Evolutionary conservation across 2,329 filamentous ascomycete genomes (phyloP).

Genomic region (Aspergillus alliaceus): DNA sequence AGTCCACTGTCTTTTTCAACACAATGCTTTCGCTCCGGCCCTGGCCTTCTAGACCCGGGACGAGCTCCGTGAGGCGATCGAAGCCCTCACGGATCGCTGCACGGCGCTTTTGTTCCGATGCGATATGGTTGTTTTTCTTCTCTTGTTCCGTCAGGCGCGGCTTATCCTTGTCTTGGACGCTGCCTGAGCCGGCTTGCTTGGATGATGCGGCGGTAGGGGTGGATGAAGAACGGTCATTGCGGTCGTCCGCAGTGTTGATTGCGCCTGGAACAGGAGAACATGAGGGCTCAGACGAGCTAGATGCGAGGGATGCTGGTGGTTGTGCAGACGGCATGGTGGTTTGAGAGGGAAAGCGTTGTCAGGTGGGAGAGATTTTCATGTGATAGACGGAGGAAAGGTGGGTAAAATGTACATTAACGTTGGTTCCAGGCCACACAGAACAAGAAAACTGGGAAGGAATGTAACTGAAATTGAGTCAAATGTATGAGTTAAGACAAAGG

Average conservation of each 20-base stretch:
- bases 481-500: background rate
- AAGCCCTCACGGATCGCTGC: conserved; percentile 80
- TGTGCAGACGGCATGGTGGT: conserved; percentile 27
- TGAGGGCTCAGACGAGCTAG: conserved; percentile 25
- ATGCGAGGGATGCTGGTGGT: conserved; percentile 19
- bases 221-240: conserved; percentile 34
- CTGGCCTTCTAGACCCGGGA: conserved; percentile 79
- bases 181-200: conserved; percentile 20
- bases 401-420: background rate
- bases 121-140: conserved; percentile 74
- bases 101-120: conserved; percentile 64
- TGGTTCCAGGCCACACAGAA: background rate
- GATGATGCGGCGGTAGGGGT: conserved; percentile 32
- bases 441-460: background rate
- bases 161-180: conserved; percentile 49
- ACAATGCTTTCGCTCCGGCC: conserved; percentile 83
- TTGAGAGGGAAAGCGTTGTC: background rate
- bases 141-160: conserved; percentile 67
- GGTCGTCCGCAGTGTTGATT: conserved; percentile 29
- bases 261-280: conserved; percentile 21
- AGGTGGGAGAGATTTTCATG: conserved; percentile 10
- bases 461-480: background rate
- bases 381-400: conserved; percentile 2
- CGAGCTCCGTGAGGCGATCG: conserved; percentile 74
- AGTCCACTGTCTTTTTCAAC: conserved; percentile 69